Evolutionary conservation across 495 filamentous ascomycete genomes (phyloP).

Genomic region (Penicillium dipodomyicola): DNA sequence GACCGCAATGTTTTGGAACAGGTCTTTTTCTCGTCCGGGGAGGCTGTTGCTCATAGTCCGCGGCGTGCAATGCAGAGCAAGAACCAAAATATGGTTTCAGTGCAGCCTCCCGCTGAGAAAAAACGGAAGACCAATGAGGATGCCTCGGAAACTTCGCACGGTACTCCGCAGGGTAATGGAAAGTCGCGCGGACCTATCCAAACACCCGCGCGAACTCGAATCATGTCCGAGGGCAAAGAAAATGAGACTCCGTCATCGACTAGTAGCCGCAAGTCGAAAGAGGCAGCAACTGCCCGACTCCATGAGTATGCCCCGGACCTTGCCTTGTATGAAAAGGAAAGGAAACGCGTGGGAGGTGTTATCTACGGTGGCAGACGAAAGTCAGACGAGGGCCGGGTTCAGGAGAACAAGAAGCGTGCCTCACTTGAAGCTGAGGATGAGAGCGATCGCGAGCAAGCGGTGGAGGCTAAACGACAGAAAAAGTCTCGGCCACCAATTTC

Average conservation of each 20-base stretch:
- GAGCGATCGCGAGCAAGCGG: constrained; percentile 54
- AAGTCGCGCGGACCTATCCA: constrained; percentile 36
- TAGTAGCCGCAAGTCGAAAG: constrained; percentile 82
- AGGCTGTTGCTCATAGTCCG: constrained; percentile 23
- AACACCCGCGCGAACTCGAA: constrained; percentile 48
- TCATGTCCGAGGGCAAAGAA: constrained; percentile 64
- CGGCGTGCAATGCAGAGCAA: constrained; percentile 38
- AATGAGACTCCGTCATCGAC: constrained; percentile 80
- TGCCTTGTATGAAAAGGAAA: constrained; percentile 88
- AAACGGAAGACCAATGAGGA: constrained; percentile 18
- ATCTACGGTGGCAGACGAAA: constrained; percentile 69
- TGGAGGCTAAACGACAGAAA: constrained; percentile 60
- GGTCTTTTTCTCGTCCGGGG: constrained; percentile 50
- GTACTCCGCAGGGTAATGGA: constrained; percentile 30
- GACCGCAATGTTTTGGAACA: constrained; percentile 54
- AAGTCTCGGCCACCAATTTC: constrained; percentile 57
- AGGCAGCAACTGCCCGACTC: constrained; percentile 69
- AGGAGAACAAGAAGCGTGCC: constrained; percentile 39
- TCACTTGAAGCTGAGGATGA: constrained; percentile 44
- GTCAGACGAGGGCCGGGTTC: constrained; percentile 47
- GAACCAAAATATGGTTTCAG: constrained; percentile 33
- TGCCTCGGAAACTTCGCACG: constrained; percentile 17
- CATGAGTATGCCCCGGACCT: constrained; percentile 80
- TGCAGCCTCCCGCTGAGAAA: constrained; percentile 23
- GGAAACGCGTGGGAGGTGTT: constrained; percentile 78